These are phyloP conservation scores for Cyamopsis tetragonoloba DNA, from an alignment of 306 rosid species.

Conservation along the genomic window DNA sequence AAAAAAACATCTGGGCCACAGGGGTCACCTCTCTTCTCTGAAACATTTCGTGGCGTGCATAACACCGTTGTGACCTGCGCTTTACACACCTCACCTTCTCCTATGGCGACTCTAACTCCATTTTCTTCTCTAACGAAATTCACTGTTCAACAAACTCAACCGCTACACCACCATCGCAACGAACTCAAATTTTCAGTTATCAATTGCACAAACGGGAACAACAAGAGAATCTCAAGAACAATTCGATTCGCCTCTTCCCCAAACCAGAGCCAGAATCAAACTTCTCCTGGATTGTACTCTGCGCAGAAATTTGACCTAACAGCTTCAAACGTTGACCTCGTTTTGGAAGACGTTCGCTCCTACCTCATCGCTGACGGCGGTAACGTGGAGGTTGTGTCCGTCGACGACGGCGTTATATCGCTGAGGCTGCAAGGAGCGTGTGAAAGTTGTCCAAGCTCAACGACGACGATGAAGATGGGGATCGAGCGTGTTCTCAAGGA, in stretches of 20 bases:
- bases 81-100: too few relatives aligned
- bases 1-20: too few relatives aligned
- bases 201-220: conserved; percentile 1
- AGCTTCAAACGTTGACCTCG: conserved; percentile 68
- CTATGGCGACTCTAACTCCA: conserved; percentile 27
- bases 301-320: conserved; percentile 71
- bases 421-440: conserved; percentile 93
- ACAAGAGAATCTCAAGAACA: not conserved
- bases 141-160: not conserved
- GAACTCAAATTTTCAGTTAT: not conserved
- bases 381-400: conserved; percentile 86
- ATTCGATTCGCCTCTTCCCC: conserved; percentile 36
- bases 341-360: conserved; percentile 90
- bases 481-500: conserved; percentile 92
- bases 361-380: conserved; percentile 94
- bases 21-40: too few relatives aligned
- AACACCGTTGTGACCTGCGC: too few relatives aligned
- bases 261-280: conserved; percentile 22
- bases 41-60: not conserved
- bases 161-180: not conserved
- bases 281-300: conserved; percentile 75
- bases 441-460: conserved; percentile 93
- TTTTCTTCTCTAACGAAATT: not conserved
- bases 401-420: conserved; percentile 74
- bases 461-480: conserved; percentile 95